These are phyloP conservation scores for Paramecium biaurelia DNA, from an alignment of 73 alveolate genomes.

Conservation along the genomic window DNA sequence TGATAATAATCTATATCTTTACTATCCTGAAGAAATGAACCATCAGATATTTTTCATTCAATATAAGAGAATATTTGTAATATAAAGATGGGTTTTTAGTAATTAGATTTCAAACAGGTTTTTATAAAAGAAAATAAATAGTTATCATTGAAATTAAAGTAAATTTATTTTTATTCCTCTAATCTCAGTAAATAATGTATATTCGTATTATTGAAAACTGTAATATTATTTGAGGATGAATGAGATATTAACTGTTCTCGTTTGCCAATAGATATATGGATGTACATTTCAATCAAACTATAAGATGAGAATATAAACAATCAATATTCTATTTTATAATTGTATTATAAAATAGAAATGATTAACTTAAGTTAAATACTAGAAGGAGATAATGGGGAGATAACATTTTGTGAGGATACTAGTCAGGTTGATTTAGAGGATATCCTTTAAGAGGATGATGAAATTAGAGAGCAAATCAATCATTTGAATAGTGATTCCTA, in stretches of 20 bases:
- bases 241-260: neutral
- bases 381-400: neutral
- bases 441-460: neutral
- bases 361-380: constrained; percentile 28
- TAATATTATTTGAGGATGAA: neutral
- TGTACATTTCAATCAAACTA: neutral
- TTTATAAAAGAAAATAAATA: too few relatives aligned
- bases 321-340: neutral
- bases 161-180: too few relatives aligned
- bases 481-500: neutral
- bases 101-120: neutral
- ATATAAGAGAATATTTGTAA: too few relatives aligned
- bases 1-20: too few relatives aligned
- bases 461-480: neutral
- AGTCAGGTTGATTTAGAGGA: constrained; percentile 18
- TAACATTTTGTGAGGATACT: neutral
- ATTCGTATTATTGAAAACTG: too few relatives aligned
- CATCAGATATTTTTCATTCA: too few relatives aligned
- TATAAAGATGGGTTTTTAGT: too few relatives aligned
- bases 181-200: too few relatives aligned
- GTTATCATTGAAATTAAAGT: too few relatives aligned
- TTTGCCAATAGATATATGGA: neutral
- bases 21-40: too few relatives aligned
- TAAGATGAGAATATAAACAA: neutral
- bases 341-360: neutral